Conservation (phyloP, 352 stramenopile genomes). For the Globisporangium nodosum region DNA sequence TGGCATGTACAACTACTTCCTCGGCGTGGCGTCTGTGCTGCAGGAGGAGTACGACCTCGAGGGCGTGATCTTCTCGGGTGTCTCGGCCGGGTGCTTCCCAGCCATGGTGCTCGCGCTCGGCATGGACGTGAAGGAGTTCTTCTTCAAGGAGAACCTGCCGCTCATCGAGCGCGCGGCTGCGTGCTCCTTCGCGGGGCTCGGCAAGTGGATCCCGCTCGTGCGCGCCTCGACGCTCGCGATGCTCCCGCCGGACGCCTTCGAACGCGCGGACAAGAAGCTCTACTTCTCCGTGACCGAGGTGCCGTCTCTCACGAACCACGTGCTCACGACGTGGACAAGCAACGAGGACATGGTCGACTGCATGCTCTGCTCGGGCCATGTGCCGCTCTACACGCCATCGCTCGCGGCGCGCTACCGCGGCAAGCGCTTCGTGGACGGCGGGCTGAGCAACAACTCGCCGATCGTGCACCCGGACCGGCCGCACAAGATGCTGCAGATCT, state of each 20-base stretch:
- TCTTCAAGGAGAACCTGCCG: constrained; percentile 76
- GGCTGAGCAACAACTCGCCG: constrained; percentile 66
- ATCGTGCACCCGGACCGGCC: constrained; percentile 44
- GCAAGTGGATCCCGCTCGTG: constrained; percentile 79
- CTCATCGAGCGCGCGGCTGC: constrained; percentile 59
- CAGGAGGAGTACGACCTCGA: constrained; percentile 73
- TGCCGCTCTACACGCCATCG: constrained; percentile 70
- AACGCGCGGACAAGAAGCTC: constrained; percentile 51
- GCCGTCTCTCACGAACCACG: constrained; percentile 57
- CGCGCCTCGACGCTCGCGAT: constrained; percentile 56
- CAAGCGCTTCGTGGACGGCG: constrained; percentile 70
- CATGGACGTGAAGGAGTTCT: constrained; percentile 76
- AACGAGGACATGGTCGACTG: constrained; percentile 83
- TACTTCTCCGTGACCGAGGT: constrained; percentile 80
- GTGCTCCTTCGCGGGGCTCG: constrained; percentile 49
- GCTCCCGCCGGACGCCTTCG: constrained; percentile 61
- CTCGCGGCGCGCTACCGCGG: constrained; percentile 56
- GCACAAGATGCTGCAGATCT: constrained; percentile 81
- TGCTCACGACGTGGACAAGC: constrained; percentile 60
- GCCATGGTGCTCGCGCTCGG: constrained; percentile 55
- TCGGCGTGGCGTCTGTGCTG: constrained; percentile 69
- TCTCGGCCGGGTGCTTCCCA: constrained; percentile 73
- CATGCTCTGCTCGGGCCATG: constrained; percentile 71
- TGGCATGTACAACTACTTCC: constrained; percentile 86
- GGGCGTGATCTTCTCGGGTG: constrained; percentile 70